Conservation (phyloP, 2,329 filamentous ascomycete species). For the Colletotrichum spinosum region DNA sequence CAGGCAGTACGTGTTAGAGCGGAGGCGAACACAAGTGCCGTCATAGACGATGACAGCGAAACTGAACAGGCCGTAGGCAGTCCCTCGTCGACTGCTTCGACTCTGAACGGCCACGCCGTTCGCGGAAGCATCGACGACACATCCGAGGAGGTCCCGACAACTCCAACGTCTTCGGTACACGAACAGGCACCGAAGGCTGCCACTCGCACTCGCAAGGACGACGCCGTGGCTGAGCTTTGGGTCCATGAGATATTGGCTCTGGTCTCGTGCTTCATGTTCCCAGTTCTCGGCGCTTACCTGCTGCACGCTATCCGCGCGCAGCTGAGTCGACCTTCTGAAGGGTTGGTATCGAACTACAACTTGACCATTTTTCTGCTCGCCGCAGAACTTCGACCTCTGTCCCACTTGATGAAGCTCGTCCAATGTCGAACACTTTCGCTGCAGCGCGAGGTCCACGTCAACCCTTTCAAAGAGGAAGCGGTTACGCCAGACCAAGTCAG, state of each 20-base stretch:
- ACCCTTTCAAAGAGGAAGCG: conserved; percentile 55
- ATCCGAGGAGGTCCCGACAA: conserved; percentile 49
- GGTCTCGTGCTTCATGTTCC: conserved; percentile 81
- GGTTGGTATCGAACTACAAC: conserved; percentile 92
- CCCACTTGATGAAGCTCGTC: conserved; percentile 84
- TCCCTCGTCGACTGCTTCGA: conserved; percentile 27
- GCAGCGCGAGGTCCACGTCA: conserved; percentile 75
- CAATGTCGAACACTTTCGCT: conserved; percentile 83
- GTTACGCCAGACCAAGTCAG: conserved; percentile 54
- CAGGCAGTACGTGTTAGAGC: conserved; percentile 70
- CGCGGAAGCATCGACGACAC: conserved; percentile 38
- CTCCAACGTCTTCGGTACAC: conserved; percentile 44
- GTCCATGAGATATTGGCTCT: conserved; percentile 81
- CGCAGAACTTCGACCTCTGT: conserved; percentile 85
- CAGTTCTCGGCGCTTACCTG: conserved; percentile 83
- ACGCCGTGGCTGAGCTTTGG: conserved; percentile 73
- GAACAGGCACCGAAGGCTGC: conserved; percentile 39
- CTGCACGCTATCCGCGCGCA: conserved; percentile 85
- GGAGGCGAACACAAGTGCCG: conserved; percentile 53
- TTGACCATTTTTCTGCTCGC: conserved; percentile 90
- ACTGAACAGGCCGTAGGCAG: conserved; percentile 44
- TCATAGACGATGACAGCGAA: conserved; percentile 60
- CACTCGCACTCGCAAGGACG: conserved; percentile 43
- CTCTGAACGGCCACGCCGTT: conserved; percentile 17
- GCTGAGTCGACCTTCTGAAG: conserved; percentile 85